A percentile compares a stretch with the other conserved stretches of the same genome.
phyloP scores from a whole-genome alignment of 768 basidiomycete species.

The Dendrothele bispora region DNA sequence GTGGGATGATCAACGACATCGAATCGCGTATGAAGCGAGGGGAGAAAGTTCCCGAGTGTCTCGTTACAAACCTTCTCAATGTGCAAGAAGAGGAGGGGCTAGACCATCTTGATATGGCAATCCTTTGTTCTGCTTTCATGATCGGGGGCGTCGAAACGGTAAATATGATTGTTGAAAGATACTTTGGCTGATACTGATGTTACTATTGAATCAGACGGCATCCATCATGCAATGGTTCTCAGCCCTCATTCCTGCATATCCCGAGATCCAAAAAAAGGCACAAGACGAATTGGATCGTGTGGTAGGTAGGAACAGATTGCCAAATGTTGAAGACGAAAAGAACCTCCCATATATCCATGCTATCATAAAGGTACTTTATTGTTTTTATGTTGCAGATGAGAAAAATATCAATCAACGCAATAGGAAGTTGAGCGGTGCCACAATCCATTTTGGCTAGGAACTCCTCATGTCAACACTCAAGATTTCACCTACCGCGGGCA shows the following conservation, averaged over 20 bases:
- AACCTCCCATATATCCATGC: conserved; percentile 25
- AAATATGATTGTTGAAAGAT: conserved; percentile 5
- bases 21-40: conserved; percentile 34
- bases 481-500: conserved; percentile 32
- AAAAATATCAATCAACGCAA: too few relatives aligned
- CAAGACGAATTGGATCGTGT: conserved; percentile 34
- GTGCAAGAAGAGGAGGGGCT: conserved; percentile 32
- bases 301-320: conserved; percentile 29
- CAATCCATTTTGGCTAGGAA: conserved; percentile 26
- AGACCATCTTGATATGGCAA: conserved; percentile 37
- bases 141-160: conserved; percentile 48
- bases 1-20: conserved; percentile 37
- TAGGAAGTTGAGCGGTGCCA: too few relatives aligned
- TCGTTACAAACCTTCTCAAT: conserved; percentile 39
- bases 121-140: conserved; percentile 42
- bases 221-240: conserved; percentile 41
- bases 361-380: conserved; percentile 21
- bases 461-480: conserved; percentile 25
- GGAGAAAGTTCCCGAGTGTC: conserved; percentile 40
- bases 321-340: conserved; percentile 19
- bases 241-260: conserved; percentile 32
- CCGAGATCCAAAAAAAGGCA: conserved; percentile 25
- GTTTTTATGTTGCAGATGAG: too few relatives aligned
- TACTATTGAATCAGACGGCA: conserved; percentile 26
- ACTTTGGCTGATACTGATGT: background rate